Percentiles rank a stretch among this genome's conserved stretches.
Evolutionary conservation across 345 rosid genomes (phyloP).

Genomic region (Schrenkiella parvula): DNA sequence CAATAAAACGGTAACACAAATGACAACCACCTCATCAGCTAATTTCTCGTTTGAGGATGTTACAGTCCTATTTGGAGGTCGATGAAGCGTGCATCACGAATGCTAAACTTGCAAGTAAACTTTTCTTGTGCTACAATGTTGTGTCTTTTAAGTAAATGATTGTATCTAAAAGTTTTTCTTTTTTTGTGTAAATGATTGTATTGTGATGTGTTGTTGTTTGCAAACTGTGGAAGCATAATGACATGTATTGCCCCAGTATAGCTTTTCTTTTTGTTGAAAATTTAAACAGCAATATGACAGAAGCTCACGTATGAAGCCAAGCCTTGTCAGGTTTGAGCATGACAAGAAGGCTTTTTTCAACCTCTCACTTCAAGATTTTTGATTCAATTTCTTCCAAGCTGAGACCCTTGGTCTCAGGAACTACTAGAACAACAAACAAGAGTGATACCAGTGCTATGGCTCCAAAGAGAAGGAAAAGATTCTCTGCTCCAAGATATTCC

Average conservation of each 20-base stretch:
- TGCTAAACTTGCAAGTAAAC: background rate
- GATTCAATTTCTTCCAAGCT: slow-evolving; percentile 96
- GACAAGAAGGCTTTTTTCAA: slow-evolving; percentile 8
- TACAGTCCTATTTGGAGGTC: slow-evolving; percentile 18
- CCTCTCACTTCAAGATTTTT: slow-evolving; percentile 63
- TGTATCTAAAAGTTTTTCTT: background rate
- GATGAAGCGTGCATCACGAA: slow-evolving; percentile 6
- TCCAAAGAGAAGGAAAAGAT: slow-evolving; percentile 84
- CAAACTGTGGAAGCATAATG: background rate
- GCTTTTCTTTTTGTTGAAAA: background rate
- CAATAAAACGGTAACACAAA: slow-evolving; percentile 18
- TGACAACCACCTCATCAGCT: slow-evolving; percentile 17
- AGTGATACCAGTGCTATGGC: slow-evolving; percentile 69
- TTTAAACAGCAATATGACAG: background rate
- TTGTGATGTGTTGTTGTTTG: background rate
- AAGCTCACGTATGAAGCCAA: too few species aligned
- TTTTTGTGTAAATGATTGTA: background rate
- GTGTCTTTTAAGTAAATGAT: background rate
- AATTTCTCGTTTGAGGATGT: slow-evolving; percentile 24
- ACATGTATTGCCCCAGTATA: background rate
- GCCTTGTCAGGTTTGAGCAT: background rate
- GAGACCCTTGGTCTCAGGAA: slow-evolving; percentile 97
- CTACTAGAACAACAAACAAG: slow-evolving; percentile 46
- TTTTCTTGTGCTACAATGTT: background rate
- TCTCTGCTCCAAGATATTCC: slow-evolving; percentile 85